Conservation (phyloP, 441 rosid species). For the Theobroma grandiflorum region DNA sequence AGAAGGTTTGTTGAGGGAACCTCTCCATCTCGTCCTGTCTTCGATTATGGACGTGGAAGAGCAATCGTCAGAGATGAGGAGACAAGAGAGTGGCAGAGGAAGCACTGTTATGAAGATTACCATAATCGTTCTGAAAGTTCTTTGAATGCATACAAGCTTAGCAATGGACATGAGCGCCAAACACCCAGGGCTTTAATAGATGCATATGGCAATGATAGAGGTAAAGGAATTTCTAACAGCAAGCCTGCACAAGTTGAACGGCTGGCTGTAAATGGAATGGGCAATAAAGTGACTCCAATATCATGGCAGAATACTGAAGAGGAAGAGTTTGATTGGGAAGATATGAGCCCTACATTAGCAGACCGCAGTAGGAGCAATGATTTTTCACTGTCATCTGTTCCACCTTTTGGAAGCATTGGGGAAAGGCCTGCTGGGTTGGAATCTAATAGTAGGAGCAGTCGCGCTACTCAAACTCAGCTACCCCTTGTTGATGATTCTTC, state of each 20-base stretch:
- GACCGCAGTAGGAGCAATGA: conserved; percentile 64
- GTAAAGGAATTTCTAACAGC: conserved; percentile 50
- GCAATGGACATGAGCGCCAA: conserved; percentile 69
- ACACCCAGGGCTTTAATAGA: conserved; percentile 89
- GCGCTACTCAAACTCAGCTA: conserved; percentile 47
- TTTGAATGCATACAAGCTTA: conserved; percentile 35
- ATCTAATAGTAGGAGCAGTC: conserved; percentile 54
- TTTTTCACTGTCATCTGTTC: conserved; percentile 55
- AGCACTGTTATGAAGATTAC: conserved; percentile 51
- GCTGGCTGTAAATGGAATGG: conserved; percentile 61
- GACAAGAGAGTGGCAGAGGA: conserved; percentile 64
- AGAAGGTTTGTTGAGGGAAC: conserved; percentile 66
- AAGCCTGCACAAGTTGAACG: conserved; percentile 53
- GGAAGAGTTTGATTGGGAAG: conserved; percentile 99
- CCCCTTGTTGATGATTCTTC: conserved; percentile 51
- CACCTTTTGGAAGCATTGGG: conserved; percentile 52
- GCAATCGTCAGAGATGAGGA: conserved; percentile 59
- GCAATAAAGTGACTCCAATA: conserved; percentile 53
- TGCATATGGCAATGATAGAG: conserved; percentile 91
- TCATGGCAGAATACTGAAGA: conserved; percentile 99
- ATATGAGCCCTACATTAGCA: conserved; percentile 86
- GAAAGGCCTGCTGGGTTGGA: conserved; percentile 52
- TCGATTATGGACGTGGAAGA: conserved; percentile 64
- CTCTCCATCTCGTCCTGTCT: conserved; percentile 64
- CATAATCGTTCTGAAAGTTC: conserved; percentile 45